These are phyloP conservation scores for Vigna reflexopilosa DNA, from an alignment of 306 rosid genomes.

Conservation along the genomic window DNA sequence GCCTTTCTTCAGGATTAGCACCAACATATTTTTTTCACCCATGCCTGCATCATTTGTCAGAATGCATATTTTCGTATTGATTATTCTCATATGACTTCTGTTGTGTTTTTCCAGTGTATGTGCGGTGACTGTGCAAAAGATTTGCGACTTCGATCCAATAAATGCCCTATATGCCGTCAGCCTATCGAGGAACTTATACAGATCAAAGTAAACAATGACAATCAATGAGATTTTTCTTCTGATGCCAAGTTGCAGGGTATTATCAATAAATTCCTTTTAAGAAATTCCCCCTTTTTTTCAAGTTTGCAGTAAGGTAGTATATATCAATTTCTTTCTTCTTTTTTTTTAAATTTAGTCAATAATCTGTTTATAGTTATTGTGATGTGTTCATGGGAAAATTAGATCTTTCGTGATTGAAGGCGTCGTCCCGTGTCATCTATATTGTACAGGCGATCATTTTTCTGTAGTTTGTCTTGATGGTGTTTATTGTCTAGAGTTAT, in stretches of 20 bases:
- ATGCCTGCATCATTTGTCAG: no score
- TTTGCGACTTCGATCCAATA: conserved; percentile 73
- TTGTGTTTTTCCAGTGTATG: conserved; percentile 72
- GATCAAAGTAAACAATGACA: conserved; percentile 68
- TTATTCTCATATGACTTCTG: conserved; percentile 38
- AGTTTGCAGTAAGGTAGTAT: conserved; percentile 43
- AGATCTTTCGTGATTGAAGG: conserved; percentile 36
- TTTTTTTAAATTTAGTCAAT: conserved; percentile 56
- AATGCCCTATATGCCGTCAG: conserved; percentile 95
- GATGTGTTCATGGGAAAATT: conserved; percentile 31
- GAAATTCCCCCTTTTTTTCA: conserved; percentile 19
- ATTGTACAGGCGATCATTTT: conserved; percentile 33
- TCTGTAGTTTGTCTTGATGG: conserved; percentile 6
- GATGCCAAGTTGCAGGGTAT: conserved; percentile 49
- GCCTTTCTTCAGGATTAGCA: no score
- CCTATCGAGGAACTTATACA: conserved; percentile 80
- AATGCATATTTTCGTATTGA: background rate
- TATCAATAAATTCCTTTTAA: conserved; percentile 44
- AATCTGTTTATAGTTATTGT: conserved; percentile 43
- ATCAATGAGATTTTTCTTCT: conserved; percentile 46
- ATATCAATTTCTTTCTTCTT: conserved; percentile 19
- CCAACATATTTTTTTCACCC: no score
- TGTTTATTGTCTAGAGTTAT: conserved; percentile 34
- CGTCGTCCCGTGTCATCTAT: conserved; percentile 15
- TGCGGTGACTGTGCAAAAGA: conserved; percentile 90